phyloP scores from a whole-genome alignment of 768 basidiomycete genomes.

The Lentinula boryana region DNA sequence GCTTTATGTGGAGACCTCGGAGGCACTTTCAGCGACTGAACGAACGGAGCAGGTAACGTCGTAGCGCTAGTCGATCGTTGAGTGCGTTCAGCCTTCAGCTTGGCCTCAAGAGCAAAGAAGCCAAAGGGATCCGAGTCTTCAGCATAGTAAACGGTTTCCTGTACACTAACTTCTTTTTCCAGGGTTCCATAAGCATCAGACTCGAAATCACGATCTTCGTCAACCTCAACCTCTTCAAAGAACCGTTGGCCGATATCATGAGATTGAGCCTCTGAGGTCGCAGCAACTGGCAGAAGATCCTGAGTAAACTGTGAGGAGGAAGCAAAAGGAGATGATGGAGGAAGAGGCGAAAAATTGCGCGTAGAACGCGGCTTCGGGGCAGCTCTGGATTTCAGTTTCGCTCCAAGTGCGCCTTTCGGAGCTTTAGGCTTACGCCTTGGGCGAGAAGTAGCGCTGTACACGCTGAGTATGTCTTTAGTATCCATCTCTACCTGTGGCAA shows the following conservation, averaged over 20 bases:
- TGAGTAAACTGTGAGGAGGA: constrained; percentile 13
- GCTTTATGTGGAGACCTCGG: constrained; percentile 6
- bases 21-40: neutral
- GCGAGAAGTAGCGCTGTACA: neutral
- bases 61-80: neutral
- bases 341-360: constrained; percentile 20
- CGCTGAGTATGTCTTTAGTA: constrained; percentile 8
- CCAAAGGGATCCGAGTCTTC: constrained; percentile 48
- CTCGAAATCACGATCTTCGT: constrained; percentile 4
- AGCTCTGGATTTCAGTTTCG: neutral
- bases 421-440: neutral
- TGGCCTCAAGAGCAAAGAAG: constrained; percentile 48
- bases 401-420: neutral
- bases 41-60: neutral
- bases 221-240: neutral
- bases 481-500: no score
- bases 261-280: neutral
- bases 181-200: constrained; percentile 5
- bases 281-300: neutral
- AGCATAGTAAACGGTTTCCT: neutral
- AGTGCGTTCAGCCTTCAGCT: constrained; percentile 37
- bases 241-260: neutral
- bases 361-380: neutral
- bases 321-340: constrained; percentile 25
- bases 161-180: constrained; percentile 11